Conservation (phyloP, 495 filamentous ascomycete species). For the Hypoxylon fuscum region DNA sequence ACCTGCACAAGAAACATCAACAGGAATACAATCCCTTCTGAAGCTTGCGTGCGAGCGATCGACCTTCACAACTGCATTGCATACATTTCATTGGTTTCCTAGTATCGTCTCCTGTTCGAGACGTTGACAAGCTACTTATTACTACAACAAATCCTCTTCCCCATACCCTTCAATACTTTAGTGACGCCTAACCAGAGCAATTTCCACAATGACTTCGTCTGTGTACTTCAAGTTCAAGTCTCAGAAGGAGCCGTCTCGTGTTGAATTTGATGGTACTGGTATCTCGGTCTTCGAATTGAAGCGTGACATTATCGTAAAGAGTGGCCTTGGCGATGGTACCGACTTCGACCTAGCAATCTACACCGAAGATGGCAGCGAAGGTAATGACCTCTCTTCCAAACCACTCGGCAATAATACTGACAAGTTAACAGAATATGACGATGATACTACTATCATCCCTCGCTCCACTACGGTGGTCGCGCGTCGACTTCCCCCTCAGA, state of each 20-base stretch:
- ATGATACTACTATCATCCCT: constrained; percentile 95
- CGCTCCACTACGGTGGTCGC: constrained; percentile 94
- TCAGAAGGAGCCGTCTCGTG: constrained; percentile 90
- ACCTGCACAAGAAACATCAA: constrained; percentile 37
- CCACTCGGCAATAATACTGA: constrained; percentile 38
- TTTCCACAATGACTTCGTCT: constrained; percentile 85
- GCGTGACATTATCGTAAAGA: constrained; percentile 94
- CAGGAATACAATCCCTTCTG: constrained; percentile 42
- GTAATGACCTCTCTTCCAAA: constrained; percentile 59
- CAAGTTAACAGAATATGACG: constrained; percentile 78
- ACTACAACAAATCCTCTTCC: constrained; percentile 8
- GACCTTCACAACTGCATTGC: constrained; percentile 31
- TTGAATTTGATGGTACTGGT: constrained; percentile 97
- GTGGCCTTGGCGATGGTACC: constrained; percentile 91
- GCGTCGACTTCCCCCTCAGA: constrained; percentile 80
- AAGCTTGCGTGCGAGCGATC: constrained; percentile 37
- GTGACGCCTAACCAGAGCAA: constrained; percentile 24
- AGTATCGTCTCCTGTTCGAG: constrained; percentile 35
- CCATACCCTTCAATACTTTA: constrained; percentile 23
- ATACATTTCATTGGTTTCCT: constrained; percentile 44
- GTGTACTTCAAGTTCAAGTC: constrained; percentile 99
- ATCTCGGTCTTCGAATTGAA: constrained; percentile 99
- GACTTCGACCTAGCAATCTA: constrained; percentile 97
- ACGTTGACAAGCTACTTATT: neutral
- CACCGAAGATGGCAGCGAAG: constrained; percentile 89